Evolutionary conservation across 805 yeast species (phyloP), one percentile per base, ranked within the genome.

Genomic region (Lachancea nothofagi): DNA sequence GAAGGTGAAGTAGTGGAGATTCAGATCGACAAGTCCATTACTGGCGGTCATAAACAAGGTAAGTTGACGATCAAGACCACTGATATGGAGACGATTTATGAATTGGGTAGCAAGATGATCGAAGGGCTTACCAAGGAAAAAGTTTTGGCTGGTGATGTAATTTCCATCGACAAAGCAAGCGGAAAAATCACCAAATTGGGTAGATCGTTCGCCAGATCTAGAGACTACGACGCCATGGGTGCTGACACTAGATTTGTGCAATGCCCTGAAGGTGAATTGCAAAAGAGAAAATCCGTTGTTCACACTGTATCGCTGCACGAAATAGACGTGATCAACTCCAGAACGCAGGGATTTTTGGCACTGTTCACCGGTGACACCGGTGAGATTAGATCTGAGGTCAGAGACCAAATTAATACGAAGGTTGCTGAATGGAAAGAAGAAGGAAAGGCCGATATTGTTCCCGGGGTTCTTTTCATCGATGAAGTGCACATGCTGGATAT

Each of bases 1-100:
- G 97, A 93, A 68, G 99, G 99, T 62, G 99, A 93, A 66, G 98
- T 93, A 37, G 96, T 93, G 26, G 99, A 93, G 66, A 84, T 87
- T 57, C 95, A 86, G 66, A 86, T 87, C 50, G 96, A 87, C 65
- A 77, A 96, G 58, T 82, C 94, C 18, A 77, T 93, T 41, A 84
- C 96, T 7, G 98, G 98, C 29, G 99, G 99, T 36, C 96, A 88
- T 65, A 90, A 93, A 61, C 97, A 94, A 64, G 97, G 98, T 30
- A 93, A 93, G 65, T 78, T 94, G 54, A 93, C 98, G 14, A 90
- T 93, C 62, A 93, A 87, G 61, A 85, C 97, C 33, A 93, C 97
- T 29, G 96, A 93, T 62, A 94, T 93, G 95, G 98, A 94, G 65
- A 90, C 98, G 19, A 87, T 93, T 46, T 93, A 93, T 66, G 98